Evolutionary conservation across 2,329 filamentous ascomycete genomes (phyloP), one percentile per base, ranked within the genome.

Genomic region (Trichoderma sp.): DNA sequence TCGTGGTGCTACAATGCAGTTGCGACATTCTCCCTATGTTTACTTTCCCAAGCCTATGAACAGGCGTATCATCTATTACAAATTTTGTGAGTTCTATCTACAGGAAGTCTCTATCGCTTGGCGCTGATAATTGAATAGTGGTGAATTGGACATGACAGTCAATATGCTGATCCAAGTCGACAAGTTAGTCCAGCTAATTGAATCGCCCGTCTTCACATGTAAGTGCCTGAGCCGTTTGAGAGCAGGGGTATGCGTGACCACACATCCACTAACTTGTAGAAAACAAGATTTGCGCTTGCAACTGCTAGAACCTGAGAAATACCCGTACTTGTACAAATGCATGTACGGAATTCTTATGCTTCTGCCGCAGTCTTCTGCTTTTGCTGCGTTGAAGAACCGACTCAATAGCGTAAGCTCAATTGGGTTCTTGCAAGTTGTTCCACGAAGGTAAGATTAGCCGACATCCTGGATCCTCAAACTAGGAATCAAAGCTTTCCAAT

Each of bases 1-100:
- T 97, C 95, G 4, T 99, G 96, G 96, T 99, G 96, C 79, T 96
- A 98, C 80, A 99, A 99, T 78, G 95, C 96, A 3, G 97, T 99
- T 6, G 95, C 96, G 8, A 98, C 96, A 0, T 99, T 99, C 82
- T 98, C 95, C 3, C 85, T 99, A 4, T 99, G 96, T 79, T 86
- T 99, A 36, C 90, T 99, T 66, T 96, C 96, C 1, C 96, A 99
- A 82, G 96, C 95, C 14, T 99, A 99, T 79, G 96, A 99, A 80
- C 97, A 98, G 80, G 96, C 96, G 12, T 99, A 98, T 78, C 94
- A 98, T 79, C 86, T 99, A 18, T 86, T 99, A 21, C 95, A 98
- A 79, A 96, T 98, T 62, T 98, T 99, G 93, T 97, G 81, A 77
- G 90, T 81, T 73, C 14, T 26, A 14, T 71, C 18, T 6, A 18